phyloP scores from a whole-genome alignment of 441 rosid species.

The Biscutella auriculata region DNA sequence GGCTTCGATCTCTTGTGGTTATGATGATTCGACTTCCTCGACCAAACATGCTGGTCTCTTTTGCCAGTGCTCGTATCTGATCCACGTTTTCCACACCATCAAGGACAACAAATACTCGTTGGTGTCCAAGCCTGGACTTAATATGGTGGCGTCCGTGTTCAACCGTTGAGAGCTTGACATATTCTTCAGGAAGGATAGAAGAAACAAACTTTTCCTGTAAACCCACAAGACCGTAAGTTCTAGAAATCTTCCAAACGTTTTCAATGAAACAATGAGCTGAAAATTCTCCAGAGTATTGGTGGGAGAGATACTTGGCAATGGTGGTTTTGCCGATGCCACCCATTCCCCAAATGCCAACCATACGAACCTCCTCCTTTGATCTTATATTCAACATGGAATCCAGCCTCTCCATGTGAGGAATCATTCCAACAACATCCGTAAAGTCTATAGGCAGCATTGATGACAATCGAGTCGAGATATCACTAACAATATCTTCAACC shows the following conservation, averaged over 20 bases:
- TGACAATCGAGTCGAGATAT: not conserved
- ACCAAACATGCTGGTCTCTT: constrained; percentile 11
- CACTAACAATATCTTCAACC: constrained; percentile 8
- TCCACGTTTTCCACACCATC: constrained; percentile 7
- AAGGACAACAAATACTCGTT: not conserved
- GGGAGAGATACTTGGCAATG: not conserved
- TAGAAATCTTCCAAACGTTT: not conserved
- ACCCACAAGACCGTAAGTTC: not conserved
- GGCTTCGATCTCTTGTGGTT: constrained; percentile 16
- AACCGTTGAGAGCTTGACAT: not conserved
- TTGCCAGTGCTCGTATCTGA: not conserved
- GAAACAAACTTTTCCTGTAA: not conserved
- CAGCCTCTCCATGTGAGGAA: not conserved
- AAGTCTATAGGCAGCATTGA: not conserved
- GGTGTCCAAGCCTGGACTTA: not conserved
- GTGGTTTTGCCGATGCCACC: no score
- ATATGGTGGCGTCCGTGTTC: not conserved
- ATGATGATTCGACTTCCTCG: constrained; percentile 24
- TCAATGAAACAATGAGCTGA: not conserved
- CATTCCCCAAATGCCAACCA: constrained; percentile 25
- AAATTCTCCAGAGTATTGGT: not conserved
- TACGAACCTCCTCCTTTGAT: not conserved
- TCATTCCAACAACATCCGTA: not conserved
- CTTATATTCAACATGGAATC: not conserved
- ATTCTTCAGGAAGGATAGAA: not conserved